phyloP scores from a whole-genome alignment of 2,329 filamentous ascomycete genomes.

The Elsinoe fawcettii region DNA sequence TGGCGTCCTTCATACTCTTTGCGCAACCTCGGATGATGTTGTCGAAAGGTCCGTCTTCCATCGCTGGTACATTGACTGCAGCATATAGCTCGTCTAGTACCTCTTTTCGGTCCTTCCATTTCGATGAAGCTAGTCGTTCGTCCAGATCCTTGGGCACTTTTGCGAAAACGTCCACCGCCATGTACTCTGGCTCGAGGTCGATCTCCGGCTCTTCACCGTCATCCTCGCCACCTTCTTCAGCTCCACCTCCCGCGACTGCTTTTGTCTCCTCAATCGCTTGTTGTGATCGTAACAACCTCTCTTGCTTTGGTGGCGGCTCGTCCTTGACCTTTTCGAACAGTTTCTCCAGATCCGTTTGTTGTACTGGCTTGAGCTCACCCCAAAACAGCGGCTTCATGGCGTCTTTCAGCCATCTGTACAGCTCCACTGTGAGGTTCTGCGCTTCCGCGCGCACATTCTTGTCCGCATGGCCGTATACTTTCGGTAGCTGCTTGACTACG shows the following conservation, averaged over 20 bases:
- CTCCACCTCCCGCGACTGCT: slow-evolving; percentile 49
- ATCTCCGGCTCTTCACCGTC: slow-evolving; percentile 59
- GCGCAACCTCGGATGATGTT: slow-evolving; percentile 78
- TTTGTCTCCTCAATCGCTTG: slow-evolving; percentile 74
- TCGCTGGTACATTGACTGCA: slow-evolving; percentile 73
- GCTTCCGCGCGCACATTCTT: slow-evolving; percentile 96
- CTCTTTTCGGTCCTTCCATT: slow-evolving; percentile 98
- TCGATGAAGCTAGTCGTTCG: slow-evolving; percentile 78
- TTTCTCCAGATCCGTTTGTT: slow-evolving; percentile 87
- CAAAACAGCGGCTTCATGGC: slow-evolving; percentile 99
- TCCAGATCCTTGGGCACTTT: slow-evolving; percentile 76
- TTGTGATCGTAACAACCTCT: slow-evolving; percentile 78
- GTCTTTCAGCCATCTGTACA: slow-evolving; percentile 94
- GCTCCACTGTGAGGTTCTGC: slow-evolving; percentile 81
- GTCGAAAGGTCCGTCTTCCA: slow-evolving; percentile 83
- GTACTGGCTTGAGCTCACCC: slow-evolving; percentile 88
- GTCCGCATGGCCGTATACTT: slow-evolving; percentile 90
- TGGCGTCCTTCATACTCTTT: slow-evolving; percentile 98
- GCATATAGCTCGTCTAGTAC: slow-evolving; percentile 74
- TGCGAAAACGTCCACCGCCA: slow-evolving; percentile 76
- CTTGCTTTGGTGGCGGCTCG: slow-evolving; percentile 80
- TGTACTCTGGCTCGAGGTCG: slow-evolving; percentile 57
- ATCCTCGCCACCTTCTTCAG: slow-evolving; percentile 38
- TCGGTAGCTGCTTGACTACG: slow-evolving; percentile 77
- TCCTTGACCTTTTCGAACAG: slow-evolving; percentile 90